A percentile compares a stretch with the other conserved stretches of the same genome.
These are phyloP conservation scores for Apiotrichum veenhuisii DNA, from an alignment of 1,284 basidiomycete species.

Conservation along the genomic window DNA sequence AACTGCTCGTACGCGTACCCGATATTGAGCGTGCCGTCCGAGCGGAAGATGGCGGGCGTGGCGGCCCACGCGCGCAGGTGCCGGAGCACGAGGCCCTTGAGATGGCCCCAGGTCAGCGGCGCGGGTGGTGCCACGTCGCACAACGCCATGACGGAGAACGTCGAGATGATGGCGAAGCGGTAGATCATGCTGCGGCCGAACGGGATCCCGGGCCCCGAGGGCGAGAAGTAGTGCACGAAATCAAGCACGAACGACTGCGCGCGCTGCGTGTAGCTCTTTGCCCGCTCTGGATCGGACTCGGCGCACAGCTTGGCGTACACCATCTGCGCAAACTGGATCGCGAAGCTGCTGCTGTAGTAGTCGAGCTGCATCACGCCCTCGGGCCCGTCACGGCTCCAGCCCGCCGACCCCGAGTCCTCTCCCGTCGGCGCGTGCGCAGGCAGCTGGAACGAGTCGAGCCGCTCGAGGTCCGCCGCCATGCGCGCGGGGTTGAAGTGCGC, in stretches of 20 bases:
- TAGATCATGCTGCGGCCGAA: conserved; percentile 74
- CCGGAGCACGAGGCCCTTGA: conserved; percentile 68
- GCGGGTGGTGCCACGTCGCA: conserved; percentile 65
- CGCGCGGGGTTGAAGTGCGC: conserved; percentile 58
- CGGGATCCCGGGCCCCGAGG: conserved; percentile 67
- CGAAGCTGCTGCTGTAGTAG: conserved; percentile 74
- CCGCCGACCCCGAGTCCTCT: conserved; percentile 48
- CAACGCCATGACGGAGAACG: conserved; percentile 69
- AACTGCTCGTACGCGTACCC: conserved; percentile 70
- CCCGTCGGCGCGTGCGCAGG: conserved; percentile 45
- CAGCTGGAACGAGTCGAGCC: conserved; percentile 74
- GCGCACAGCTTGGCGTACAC: conserved; percentile 60
- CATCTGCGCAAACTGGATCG: conserved; percentile 70
- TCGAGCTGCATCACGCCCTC: conserved; percentile 72
- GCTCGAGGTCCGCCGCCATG: conserved; percentile 69
- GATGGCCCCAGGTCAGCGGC: conserved; percentile 63
- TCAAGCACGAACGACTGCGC: conserved; percentile 63
- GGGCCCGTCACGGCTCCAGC: conserved; percentile 73
- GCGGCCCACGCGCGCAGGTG: conserved; percentile 68
- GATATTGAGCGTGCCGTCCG: conserved; percentile 68
- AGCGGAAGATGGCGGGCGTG: conserved; percentile 54
- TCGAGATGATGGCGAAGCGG: conserved; percentile 71
- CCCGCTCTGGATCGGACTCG: conserved; percentile 61
- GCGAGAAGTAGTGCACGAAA: conserved; percentile 70
- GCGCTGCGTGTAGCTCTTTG: conserved; percentile 62